A percentile compares a stretch with the other conserved stretches of the same genome.
Evolutionary conservation across 306 rosid species (phyloP).

Genomic region (Cucumis melo): DNA sequence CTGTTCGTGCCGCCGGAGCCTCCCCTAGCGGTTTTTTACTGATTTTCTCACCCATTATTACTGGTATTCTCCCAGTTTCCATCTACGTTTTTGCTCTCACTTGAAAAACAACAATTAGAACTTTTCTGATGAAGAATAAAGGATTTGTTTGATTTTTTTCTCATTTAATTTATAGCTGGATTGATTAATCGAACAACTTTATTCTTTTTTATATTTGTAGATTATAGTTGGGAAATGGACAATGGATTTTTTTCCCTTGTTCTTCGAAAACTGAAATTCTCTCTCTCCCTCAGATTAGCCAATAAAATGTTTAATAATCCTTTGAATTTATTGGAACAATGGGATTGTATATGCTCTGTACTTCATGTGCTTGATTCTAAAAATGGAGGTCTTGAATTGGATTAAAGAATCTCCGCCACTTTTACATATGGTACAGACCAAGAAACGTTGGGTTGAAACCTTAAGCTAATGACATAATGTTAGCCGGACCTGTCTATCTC

Average conservation of each 20-base stretch:
- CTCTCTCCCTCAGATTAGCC: neutral
- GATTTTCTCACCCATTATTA: neutral
- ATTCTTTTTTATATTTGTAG: neutral
- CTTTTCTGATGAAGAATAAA: neutral
- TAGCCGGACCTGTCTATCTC: neutral
- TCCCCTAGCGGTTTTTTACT: neutral
- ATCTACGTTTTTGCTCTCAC: neutral
- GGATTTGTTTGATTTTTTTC: neutral
- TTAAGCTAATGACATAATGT: neutral
- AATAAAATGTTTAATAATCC: neutral
- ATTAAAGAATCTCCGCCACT: neutral
- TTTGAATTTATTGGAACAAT: neutral
- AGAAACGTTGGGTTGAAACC: neutral
- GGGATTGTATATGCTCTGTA: neutral
- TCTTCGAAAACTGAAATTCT: neutral
- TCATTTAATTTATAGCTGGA: neutral
- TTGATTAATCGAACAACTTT: neutral
- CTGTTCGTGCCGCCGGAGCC: neutral
- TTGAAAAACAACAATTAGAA: neutral
- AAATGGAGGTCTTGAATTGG: neutral
- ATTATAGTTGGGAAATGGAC: neutral
- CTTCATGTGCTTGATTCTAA: neutral
- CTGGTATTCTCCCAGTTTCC: neutral
- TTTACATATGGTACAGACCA: neutral
- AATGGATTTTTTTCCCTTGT: neutral